Evolutionary conservation across 805 yeast species (phyloP).

Genomic region (Metschnikowia santaceciliae): DNA sequence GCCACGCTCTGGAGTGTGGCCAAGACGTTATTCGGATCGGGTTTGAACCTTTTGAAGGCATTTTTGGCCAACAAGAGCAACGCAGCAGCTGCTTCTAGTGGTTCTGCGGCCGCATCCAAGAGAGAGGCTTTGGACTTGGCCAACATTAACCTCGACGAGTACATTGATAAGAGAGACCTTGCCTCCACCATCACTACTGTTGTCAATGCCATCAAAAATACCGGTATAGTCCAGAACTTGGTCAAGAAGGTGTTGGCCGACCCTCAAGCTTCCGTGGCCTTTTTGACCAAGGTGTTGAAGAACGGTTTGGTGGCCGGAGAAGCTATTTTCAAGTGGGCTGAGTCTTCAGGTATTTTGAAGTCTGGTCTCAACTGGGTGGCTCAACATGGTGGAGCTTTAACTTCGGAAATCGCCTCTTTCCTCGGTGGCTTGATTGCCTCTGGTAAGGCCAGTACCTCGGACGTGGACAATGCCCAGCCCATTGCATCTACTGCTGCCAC

Average conservation of each 20-base stretch:
- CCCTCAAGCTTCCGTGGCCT: conserved; percentile 31
- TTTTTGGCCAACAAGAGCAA: conserved; percentile 15
- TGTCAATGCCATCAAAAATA: conserved; percentile 27
- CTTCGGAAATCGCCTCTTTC: conserved; percentile 23
- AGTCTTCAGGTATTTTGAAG: conserved; percentile 32
- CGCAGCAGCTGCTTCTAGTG: conserved; percentile 15
- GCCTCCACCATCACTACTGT: conserved; percentile 25
- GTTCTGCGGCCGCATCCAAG: conserved; percentile 17
- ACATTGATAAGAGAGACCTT: conserved; percentile 36
- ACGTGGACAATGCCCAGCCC: conserved; percentile 22
- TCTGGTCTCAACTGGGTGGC: conserved; percentile 23
- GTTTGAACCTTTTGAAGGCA: conserved; percentile 25
- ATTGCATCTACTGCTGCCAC: conserved; percentile 17
- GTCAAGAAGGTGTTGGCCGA: conserved; percentile 34
- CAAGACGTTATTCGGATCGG: conserved; percentile 31
- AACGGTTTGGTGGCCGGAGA: conserved; percentile 31
- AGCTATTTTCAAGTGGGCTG: conserved; percentile 37
- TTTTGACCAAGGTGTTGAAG: conserved; percentile 31
- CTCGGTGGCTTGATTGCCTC: conserved; percentile 23
- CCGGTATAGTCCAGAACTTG: conserved; percentile 31
- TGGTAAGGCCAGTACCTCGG: conserved; percentile 26
- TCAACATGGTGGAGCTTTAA: conserved; percentile 25
- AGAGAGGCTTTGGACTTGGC: conserved; percentile 13
- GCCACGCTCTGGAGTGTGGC: conserved; percentile 31
- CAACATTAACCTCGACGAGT: conserved; percentile 21